A percentile compares a stretch with the other conserved stretches of the same genome.
These are phyloP conservation scores for Solanum pennellii DNA, from an alignment of 257 asterid genomes.

Conservation along the genomic window DNA sequence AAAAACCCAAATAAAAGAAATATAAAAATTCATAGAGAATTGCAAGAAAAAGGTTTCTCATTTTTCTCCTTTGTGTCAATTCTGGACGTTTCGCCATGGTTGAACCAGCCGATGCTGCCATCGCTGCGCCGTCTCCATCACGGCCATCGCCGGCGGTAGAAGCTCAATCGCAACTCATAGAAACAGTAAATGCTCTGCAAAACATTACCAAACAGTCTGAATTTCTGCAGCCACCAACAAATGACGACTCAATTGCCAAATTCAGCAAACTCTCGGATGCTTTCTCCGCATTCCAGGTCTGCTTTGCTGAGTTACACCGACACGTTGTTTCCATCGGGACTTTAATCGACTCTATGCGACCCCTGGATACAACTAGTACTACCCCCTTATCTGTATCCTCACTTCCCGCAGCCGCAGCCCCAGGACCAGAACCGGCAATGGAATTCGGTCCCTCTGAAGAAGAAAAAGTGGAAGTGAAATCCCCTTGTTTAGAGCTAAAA, in stretches of 20 bases:
- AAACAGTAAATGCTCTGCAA: neutral
- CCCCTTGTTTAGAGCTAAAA: neutral
- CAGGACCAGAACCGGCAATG: neutral
- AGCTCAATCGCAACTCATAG: neutral
- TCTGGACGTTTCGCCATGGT: neutral
- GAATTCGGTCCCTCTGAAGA: neutral
- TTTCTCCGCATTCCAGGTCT: conserved; percentile 34
- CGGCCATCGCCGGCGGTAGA: neutral
- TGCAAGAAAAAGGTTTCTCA: neutral
- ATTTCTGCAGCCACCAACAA: neutral
- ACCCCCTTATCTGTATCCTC: conserved; percentile 2
- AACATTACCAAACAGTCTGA: neutral
- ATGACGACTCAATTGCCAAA: conserved; percentile 20
- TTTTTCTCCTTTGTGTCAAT: neutral
- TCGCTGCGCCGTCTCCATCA: neutral
- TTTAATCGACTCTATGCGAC: conserved; percentile 26
- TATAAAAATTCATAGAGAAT: neutral
- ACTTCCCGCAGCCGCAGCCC: neutral
- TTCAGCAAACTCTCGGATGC: conserved; percentile 41
- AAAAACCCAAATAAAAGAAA: neutral
- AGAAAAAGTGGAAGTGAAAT: neutral
- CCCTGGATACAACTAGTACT: conserved; percentile 5
- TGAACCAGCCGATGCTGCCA: neutral
- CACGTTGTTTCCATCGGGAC: conserved; percentile 42
- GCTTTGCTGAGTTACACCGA: conserved; percentile 46